Conservation (phyloP, 805 yeast genomes). For the Candida nitratophila region DNA sequence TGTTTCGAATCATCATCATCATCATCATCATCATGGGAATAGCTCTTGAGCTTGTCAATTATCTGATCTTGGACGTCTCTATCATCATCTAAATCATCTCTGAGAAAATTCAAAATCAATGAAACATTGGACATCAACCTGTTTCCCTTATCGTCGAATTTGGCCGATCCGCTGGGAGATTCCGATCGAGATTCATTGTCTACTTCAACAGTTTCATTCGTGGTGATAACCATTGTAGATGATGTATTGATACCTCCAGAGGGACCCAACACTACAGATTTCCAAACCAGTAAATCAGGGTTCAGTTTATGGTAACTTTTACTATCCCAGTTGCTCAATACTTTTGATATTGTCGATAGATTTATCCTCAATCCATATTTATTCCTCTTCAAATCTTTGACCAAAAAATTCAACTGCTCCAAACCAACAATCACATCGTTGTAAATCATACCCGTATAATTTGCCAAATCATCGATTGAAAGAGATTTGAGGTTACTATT, state of each 20-base stretch:
- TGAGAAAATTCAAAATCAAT: constrained; percentile 49
- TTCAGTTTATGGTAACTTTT: constrained; percentile 49
- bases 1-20: neutral
- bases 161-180: constrained; percentile 2
- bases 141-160: constrained; percentile 19
- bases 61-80: constrained; percentile 53
- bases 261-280: constrained; percentile 77
- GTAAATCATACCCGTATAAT: constrained; percentile 75
- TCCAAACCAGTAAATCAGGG: constrained; percentile 60
- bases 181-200: neutral
- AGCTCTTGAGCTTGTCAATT: constrained; percentile 33
- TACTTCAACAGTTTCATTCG: constrained; percentile 4
- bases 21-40: constrained; percentile 14
- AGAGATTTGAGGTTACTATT: constrained; percentile 13
- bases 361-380: constrained; percentile 51
- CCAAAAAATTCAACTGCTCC: constrained; percentile 64
- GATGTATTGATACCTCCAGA: constrained; percentile 77
- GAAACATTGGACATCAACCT: constrained; percentile 43
- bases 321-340: constrained; percentile 42
- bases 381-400: constrained; percentile 35
- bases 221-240: constrained; percentile 31
- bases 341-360: constrained; percentile 31
- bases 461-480: constrained; percentile 57
- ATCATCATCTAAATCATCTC: constrained; percentile 63
- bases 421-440: constrained; percentile 84